Evolutionary conservation across 2,329 filamentous ascomycete species (phyloP).

Genomic region (Ilyonectria sp.): DNA sequence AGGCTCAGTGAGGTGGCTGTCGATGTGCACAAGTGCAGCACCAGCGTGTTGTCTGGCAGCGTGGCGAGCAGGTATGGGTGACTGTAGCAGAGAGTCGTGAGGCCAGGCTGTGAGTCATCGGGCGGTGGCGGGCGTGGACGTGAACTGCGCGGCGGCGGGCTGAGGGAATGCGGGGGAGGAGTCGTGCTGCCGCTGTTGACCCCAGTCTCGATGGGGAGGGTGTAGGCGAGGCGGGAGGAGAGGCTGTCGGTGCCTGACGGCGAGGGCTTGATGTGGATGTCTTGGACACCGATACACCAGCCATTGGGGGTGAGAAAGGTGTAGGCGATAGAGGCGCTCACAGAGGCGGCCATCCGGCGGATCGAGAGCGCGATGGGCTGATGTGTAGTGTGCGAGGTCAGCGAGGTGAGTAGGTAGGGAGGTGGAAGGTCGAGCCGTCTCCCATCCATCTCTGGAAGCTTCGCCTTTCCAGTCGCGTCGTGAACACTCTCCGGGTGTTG

Average conservation of each 20-base stretch:
- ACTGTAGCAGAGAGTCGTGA: conserved; percentile 75
- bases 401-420: conserved; percentile 76
- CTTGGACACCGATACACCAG: conserved; percentile 94
- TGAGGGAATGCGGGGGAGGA: conserved; percentile 2
- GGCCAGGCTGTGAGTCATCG: conserved; percentile 60
- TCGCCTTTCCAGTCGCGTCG: conserved; percentile 4
- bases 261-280: conserved; percentile 74
- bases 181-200: conserved; percentile 14
- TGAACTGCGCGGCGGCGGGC: conserved; percentile 8
- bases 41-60: conserved; percentile 89
- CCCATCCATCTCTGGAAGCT: conserved; percentile 4
- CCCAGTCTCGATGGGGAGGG: conserved; percentile 51
- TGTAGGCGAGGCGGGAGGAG: conserved; percentile 55
- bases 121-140: conserved; percentile 21
- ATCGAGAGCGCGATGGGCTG: conserved; percentile 88
- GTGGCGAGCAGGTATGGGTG: conserved; percentile 91
- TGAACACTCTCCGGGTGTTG: background rate
- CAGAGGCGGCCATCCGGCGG: conserved; percentile 73
- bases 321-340: conserved; percentile 90
- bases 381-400: conserved; percentile 85
- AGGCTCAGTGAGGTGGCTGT: conserved; percentile 77
- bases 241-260: conserved; percentile 50
- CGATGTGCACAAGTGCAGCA: conserved; percentile 85
- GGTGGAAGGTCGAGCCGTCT: conserved; percentile 32
- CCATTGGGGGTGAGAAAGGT: conserved; percentile 83